A percentile compares a stretch with the other conserved stretches of the same genome.
These are phyloP conservation scores for Magnolia changhungtana DNA, from an alignment of 164 flowering plant species.

Conservation along the genomic window DNA sequence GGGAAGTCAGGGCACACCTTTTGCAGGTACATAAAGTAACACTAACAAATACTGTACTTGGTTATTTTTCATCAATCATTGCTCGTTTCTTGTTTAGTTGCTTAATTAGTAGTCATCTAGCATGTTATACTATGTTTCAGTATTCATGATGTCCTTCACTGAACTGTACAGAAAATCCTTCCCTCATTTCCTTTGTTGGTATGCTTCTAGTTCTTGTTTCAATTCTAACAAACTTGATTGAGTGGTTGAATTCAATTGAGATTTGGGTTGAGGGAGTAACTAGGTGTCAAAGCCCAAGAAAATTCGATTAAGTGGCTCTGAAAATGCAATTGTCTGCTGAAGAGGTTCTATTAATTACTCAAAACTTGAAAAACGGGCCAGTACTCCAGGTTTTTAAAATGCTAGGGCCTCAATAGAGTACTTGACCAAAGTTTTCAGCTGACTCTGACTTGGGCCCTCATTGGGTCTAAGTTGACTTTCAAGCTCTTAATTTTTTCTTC, in stretches of 20 bases:
- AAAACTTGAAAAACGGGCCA: not conserved
- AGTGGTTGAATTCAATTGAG: not conserved
- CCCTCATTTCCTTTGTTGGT: too few species aligned
- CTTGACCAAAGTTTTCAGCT: not conserved
- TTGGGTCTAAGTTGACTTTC: not conserved
- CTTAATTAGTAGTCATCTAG: not conserved
- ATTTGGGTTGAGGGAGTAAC: not conserved
- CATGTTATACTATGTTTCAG: not conserved
- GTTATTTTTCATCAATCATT: not conserved
- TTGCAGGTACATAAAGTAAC: conserved; percentile 52
- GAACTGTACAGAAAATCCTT: too few species aligned
- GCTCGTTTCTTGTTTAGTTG: not conserved
- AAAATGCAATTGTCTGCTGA: too few species aligned
- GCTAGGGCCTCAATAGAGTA: not conserved
- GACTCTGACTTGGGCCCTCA: not conserved
- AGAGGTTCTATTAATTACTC: not conserved
- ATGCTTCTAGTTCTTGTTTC: not conserved
- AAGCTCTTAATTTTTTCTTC: not conserved
- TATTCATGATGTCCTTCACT: not conserved
- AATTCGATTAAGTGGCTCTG: too few species aligned
- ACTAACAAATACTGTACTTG: too few species aligned
- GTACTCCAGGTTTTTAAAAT: not conserved
- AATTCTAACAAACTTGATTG: not conserved
- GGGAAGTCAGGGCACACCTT: conserved; percentile 96
- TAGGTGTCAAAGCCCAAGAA: too few species aligned